phyloP scores from a whole-genome alignment of 2,329 filamentous ascomycete genomes.

The Cercospora beticola region DNA sequence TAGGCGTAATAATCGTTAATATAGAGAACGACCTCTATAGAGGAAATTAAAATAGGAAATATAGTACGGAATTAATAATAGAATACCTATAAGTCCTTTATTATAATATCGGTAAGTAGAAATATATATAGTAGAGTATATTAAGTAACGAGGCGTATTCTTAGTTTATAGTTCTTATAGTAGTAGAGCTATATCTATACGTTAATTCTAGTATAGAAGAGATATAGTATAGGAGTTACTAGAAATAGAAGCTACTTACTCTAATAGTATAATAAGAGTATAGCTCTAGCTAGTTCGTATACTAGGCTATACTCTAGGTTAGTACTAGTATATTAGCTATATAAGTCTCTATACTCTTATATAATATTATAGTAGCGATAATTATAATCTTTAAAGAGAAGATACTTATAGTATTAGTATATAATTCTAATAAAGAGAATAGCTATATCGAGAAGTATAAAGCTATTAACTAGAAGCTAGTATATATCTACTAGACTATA shows the following conservation, averaged over 20 bases:
- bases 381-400: neutral
- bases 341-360: neutral
- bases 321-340: neutral
- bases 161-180: neutral
- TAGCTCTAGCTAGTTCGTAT: neutral
- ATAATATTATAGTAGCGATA: neutral
- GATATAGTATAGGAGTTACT: neutral
- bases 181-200: neutral
- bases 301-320: neutral
- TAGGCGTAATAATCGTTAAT: neutral
- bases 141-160: neutral
- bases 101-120: neutral
- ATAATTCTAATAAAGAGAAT: neutral
- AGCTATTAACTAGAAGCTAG: neutral
- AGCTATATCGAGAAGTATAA: neutral
- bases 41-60: neutral
- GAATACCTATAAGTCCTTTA: neutral
- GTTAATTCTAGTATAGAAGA: neutral
- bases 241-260: neutral
- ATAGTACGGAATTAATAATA: neutral
- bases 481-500: neutral
- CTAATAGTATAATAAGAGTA: neutral
- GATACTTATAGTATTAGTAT: neutral
- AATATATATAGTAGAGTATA: too few relatives aligned
- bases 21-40: neutral